These are phyloP conservation scores for Chaetomium cochliodes DNA, from an alignment of 495 filamentous ascomycete genomes.

Conservation along the genomic window DNA sequence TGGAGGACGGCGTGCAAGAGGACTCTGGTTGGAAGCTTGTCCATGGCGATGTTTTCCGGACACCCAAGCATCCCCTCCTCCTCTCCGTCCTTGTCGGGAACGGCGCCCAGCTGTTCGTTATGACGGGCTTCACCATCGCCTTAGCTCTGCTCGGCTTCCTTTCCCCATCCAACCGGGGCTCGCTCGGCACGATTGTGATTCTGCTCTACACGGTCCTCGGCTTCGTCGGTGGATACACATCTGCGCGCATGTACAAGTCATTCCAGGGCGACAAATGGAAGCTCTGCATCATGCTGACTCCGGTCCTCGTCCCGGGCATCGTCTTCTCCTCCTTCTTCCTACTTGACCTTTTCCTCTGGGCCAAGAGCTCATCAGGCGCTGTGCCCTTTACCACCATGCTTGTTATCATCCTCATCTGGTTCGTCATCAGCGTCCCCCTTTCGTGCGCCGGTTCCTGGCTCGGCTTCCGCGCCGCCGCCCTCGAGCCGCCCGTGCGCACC, in stretches of 20 bases:
- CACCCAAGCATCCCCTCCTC: constrained; percentile 76
- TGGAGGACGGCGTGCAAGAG: constrained; percentile 90
- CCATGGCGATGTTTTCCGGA: constrained; percentile 94
- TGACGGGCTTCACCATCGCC: constrained; percentile 90
- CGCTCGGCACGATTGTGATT: constrained; percentile 86
- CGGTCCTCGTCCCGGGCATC: constrained; percentile 77
- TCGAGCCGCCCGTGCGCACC: constrained; percentile 81
- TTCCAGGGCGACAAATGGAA: constrained; percentile 93
- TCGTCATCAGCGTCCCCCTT: constrained; percentile 88
- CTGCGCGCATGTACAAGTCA: constrained; percentile 84
- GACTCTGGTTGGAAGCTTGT: constrained; percentile 99
- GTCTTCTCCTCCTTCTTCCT: constrained; percentile 90
- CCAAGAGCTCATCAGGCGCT: constrained; percentile 81
- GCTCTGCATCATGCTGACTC: constrained; percentile 84
- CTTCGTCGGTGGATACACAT: constrained; percentile 89
- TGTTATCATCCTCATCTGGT: constrained; percentile 90
- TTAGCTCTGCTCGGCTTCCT: constrained; percentile 94
- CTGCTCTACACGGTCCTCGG: constrained; percentile 90
- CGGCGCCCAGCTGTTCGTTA: constrained; percentile 93
- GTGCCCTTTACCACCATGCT: constrained; percentile 98
- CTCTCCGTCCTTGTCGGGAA: constrained; percentile 89
- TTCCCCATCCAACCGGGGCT: constrained; percentile 91
- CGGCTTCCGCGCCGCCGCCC: constrained; percentile 65
- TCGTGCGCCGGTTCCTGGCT: constrained; percentile 90
- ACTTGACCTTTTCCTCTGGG: constrained; percentile 95